Percentiles rank a stretch among this genome's conserved stretches.
Evolutionary conservation across 2,329 filamentous ascomycete species (phyloP).

Genomic region (Venturia asperata): DNA sequence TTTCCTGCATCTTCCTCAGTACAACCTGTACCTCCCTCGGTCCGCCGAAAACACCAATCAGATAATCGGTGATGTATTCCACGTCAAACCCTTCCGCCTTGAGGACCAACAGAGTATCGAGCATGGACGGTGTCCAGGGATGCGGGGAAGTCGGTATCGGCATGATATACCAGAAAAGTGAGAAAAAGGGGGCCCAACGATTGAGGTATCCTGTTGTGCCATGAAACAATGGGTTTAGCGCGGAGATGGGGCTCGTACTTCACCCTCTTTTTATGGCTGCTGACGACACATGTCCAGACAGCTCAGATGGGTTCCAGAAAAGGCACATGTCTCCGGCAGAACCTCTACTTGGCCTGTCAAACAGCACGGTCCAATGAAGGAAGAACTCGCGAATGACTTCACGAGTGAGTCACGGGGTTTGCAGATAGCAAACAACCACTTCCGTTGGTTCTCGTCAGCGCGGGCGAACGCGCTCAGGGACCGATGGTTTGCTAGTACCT

Average conservation of each 20-base stretch:
- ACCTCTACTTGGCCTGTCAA: background rate
- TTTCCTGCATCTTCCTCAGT: slow-evolving; percentile 19
- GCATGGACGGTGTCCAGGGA: slow-evolving; percentile 15
- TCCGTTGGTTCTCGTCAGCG: background rate
- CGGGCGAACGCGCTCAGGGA: slow-evolving; percentile 8
- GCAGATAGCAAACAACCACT: background rate
- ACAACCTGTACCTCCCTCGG: slow-evolving; percentile 16
- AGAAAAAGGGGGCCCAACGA: background rate
- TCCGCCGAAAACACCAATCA: slow-evolving; percentile 11
- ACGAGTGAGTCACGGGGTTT: slow-evolving; percentile 7
- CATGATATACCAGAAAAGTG: background rate
- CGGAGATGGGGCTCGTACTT: background rate
- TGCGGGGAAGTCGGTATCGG: slow-evolving; percentile 15
- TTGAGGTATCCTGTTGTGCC: background rate
- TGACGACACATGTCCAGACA: background rate
- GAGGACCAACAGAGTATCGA: slow-evolving; percentile 1
- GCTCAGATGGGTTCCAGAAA: background rate
- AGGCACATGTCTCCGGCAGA: background rate
- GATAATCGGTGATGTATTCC: slow-evolving; percentile 16
- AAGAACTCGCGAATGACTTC: background rate
- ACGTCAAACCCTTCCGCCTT: slow-evolving; percentile 14
- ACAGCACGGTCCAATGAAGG: background rate
- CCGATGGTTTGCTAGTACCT: background rate
- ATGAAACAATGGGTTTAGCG: background rate
- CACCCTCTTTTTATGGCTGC: background rate